Evolutionary conservation across 306 rosid genomes (phyloP), one percentile per base, ranked within the genome.

Genomic region (Medicago lupulina): DNA sequence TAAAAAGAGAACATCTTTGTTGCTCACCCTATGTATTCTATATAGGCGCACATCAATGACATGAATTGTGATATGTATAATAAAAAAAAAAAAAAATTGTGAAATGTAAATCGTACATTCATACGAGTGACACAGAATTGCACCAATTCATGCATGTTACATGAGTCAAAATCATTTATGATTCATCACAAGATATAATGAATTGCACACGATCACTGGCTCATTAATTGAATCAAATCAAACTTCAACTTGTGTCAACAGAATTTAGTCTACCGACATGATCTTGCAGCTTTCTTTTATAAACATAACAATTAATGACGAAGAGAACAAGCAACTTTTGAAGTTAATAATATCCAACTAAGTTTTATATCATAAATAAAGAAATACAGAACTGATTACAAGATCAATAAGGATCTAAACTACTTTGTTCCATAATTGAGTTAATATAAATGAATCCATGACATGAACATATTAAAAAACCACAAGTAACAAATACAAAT

Each of bases 281-380:
- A 73, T n/a, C 18, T 60, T 46, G 70, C 47, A 36, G 68, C 72
- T 69, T 61, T 59, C 50, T 38, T 69, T 70, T 6, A 40, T 60
- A 69, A 60, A 38, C 51, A 54, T 44, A 36, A 49, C 9, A 66
- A 76, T 36, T 57, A 77, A 71, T 60, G 60, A 18, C 43, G 34
- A 17, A 71, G n/a, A 46, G 49, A 71, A 76, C 47, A 43, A n/a
- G 7, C n/a, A 51, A 39, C 62, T n/a, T 25, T 61, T 63, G 18
- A 49, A 62, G 34, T 39, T 46, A 8, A 67, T 23, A 73, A 18
- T 6, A 49, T 71, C 63, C 44, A 70, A 12, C 50, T 31, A 50
- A 39, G 67, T 50, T 69, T 23, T 53, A 47, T 58, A 60, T 47
- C 40, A 23, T 70, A 74, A 50, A 80, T 6, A 51, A 10, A 7